Base-by-base conservation (phyloP, 2,329 filamentous ascomycete species). In the Trichocomaceae sp. region DNA sequence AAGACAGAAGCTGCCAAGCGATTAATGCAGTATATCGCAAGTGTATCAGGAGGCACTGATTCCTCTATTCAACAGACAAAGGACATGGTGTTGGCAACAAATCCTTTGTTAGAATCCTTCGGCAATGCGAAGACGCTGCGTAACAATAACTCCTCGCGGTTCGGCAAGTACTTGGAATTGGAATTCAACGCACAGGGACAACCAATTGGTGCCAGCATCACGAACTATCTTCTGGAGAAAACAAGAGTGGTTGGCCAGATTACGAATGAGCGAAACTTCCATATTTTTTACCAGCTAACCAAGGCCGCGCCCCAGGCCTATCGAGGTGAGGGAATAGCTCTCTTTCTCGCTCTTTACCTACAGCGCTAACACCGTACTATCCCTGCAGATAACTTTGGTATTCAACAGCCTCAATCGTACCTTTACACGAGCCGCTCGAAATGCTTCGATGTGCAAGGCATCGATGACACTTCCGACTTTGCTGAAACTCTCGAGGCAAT, bases 21-120 rank as follows among this genome's bases (percentile, higher is more conserved):
- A 65, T 88, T 99, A 66, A 99, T 99, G 92, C 93, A 99, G 75
- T 99, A 99, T 75, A 97, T 99, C 71, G 93, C 93, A 62, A 97
- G 86, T 70, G 92, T 97, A 8, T 97, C 93, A 1, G 91, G 90
- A 42, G 90, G 90, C 60, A 81, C 71, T 61, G 85, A 89, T 62
- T 87, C 87, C 56, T 90, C 91, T 51, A 96, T 97, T 69, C 87
- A 97, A 74, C 83, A 96, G 73, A 95, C 93, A 71, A 99, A 97
- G 79, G 91, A 99, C 75, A 99, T 97, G 92, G 92, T 97, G 72
- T 82, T 97, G 74, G 93, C 93, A 68, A 99, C 93, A 57, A 99
- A 99, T 73, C 93, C 93, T 48, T 76, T 99, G 61, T 83, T 99
- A 19, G 93, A 99, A 74, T 96, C 92, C 0, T 99, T 99, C 66